These are phyloP conservation scores for Melanogaster broomeanus DNA, from an alignment of 768 basidiomycete species.

Conservation along the genomic window DNA sequence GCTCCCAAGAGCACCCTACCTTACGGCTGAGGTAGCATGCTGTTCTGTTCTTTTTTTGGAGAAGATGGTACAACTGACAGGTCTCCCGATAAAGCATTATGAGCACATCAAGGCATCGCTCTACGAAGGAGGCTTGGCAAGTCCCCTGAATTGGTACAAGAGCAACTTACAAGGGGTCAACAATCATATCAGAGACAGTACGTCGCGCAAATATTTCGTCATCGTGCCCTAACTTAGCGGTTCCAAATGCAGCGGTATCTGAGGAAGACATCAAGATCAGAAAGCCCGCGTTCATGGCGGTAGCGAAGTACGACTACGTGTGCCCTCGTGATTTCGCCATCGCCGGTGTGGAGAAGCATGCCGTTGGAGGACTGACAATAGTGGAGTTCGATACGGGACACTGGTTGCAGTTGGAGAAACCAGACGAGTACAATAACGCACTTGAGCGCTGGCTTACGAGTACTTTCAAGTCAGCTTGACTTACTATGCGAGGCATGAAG, in stretches of 20 bases:
- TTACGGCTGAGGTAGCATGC: conserved; percentile 32
- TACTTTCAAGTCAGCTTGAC: conserved; percentile 16
- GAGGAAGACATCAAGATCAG: conserved; percentile 27
- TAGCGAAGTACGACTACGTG: conserved; percentile 36
- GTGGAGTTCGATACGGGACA: conserved; percentile 40
- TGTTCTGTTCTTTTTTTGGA: background rate
- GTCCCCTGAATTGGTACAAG: conserved; percentile 41
- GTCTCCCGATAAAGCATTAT: conserved; percentile 23
- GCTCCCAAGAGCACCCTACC: conserved; percentile 29
- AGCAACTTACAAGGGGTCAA: conserved; percentile 30
- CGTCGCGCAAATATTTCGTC: background rate
- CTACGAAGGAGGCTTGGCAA: conserved; percentile 31
- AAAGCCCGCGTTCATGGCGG: conserved; percentile 42
- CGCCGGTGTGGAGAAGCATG: conserved; percentile 26
- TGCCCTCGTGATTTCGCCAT: conserved; percentile 27
- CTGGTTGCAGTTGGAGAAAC: conserved; percentile 37
- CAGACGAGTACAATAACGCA: conserved; percentile 36
- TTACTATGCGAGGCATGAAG: background rate
- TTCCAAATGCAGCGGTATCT: conserved; percentile 16
- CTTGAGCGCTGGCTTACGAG: conserved; percentile 34
- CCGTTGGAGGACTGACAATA: conserved; percentile 27
- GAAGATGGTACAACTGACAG: conserved; percentile 1
- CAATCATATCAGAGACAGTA: conserved; percentile 29
- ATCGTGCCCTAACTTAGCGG: conserved; percentile 3
- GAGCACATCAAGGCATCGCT: conserved; percentile 30